These are phyloP conservation scores for Populus pruinosa DNA, from an alignment of 345 rosid species.

Conservation along the genomic window DNA sequence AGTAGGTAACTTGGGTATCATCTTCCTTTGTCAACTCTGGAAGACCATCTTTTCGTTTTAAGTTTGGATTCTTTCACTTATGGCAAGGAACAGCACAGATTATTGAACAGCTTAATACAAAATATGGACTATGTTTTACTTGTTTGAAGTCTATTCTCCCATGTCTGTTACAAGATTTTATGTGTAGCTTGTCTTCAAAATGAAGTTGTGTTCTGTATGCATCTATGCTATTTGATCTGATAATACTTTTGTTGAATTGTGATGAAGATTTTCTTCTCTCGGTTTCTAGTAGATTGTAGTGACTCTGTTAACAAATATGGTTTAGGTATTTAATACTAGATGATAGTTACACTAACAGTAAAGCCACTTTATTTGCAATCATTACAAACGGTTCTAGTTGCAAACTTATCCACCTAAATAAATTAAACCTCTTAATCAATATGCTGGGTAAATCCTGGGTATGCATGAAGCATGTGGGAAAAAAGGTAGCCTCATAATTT, in stretches of 20 bases:
- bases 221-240: not conserved
- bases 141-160: not conserved
- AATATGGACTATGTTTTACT: not conserved
- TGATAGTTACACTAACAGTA: no score
- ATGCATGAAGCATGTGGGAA: not conserved
- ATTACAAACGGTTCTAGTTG: no score
- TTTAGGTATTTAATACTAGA: no score
- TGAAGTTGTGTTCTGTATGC: not conserved
- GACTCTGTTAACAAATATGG: not conserved
- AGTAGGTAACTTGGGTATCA: no score
- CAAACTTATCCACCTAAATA: no score
- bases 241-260: not conserved
- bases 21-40: not conserved
- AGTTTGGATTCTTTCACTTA: not conserved
- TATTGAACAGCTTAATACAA: not conserved
- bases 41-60: not conserved
- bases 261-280: not conserved
- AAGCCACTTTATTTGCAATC: no score
- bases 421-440: no score
- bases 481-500: not conserved
- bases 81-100: not conserved
- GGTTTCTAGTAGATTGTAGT: not conserved
- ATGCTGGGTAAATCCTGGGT: no score
- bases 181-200: not conserved
- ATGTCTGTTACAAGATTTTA: not conserved